Evolutionary conservation across 768 basidiomycete genomes (phyloP), one percentile per base, ranked within the genome.

Genomic region (Pleurotus tuber-regium): DNA sequence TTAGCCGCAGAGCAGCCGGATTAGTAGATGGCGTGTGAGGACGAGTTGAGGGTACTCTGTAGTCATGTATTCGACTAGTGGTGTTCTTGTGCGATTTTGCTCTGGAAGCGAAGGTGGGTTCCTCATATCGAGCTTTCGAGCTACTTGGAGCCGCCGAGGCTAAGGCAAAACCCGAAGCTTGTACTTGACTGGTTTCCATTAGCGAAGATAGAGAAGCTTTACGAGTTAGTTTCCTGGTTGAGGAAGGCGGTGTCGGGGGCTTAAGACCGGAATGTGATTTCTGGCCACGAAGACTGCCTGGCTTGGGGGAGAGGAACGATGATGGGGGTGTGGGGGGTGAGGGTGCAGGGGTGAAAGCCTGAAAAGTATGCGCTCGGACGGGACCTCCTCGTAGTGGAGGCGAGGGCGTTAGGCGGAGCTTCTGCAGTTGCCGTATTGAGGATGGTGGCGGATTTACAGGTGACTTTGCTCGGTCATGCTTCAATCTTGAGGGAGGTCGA

Each of bases 221-320:
- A 59, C 89, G 82, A 18, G 80, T 72, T 50, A 90, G 75, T 58
- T 77, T 80, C 26, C 84, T 80, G 43, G 79, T 71, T 23, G 78
- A 76, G 19, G 79, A 64, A n/a, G 87, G 81, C 25, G 88, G 86
- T 4, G 82, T 82, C 23, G 85, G 83, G 2, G 85, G 83, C 62
- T 92, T 91, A 49, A 92, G 78, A 30, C 85, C 88, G 4, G 87
- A 83, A 62, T 89, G 87, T 2, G 89, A 91, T 62, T 92, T 92
- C 71, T 92, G 89, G 16, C 84, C 85, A 19, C 89, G 84, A 54
- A 92, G 78, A 64, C 85, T 86, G 47, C 80, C 83, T 52, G 86
- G 82, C 67, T 89, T 91, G 35, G 80, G 72, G 14, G 82, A 69
- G 54, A 87, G 77, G 66, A 87, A 81, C 31, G 74, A 72, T 26